phyloP scores from a whole-genome alignment of 495 filamentous ascomycete genomes.

The Margaritispora aquatica region DNA sequence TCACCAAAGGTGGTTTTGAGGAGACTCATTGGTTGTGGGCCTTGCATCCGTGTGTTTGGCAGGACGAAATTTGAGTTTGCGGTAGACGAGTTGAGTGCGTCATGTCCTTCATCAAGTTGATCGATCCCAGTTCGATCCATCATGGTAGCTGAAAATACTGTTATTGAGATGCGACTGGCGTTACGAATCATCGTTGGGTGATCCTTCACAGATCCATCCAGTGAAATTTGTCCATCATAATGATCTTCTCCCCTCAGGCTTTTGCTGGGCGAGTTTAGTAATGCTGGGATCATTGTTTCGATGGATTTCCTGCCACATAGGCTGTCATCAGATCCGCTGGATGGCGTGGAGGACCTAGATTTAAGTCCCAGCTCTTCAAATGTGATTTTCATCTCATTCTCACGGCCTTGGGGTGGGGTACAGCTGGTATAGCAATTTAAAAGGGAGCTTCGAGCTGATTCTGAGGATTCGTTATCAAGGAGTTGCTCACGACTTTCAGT shows the following conservation, averaged over 20 bases:
- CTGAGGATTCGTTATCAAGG: not conserved
- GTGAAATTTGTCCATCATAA: no score
- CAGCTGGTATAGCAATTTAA: not conserved
- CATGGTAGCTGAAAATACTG: no score
- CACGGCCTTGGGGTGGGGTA: not conserved
- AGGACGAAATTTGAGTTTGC: no score
- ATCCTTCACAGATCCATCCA: no score
- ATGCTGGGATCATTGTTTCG: conserved; percentile 5
- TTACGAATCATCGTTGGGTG: no score
- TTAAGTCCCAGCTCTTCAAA: not conserved
- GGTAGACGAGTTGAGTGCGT: no score
- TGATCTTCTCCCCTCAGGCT: not conserved
- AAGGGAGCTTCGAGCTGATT: conserved; percentile 1
- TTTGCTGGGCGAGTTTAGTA: conserved; percentile 15
- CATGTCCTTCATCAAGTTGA: no score
- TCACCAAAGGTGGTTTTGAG: no score
- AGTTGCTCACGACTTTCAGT: conserved; percentile 3
- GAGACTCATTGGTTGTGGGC: no score
- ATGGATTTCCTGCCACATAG: not conserved
- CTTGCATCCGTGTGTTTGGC: no score
- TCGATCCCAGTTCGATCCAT: no score
- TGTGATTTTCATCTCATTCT: not conserved
- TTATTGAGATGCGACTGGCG: no score
- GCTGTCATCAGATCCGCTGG: conserved; percentile 12
- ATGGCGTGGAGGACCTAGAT: not conserved